Conservation (phyloP, 768 basidiomycete genomes). For the Tulasnella sp. region DNA sequence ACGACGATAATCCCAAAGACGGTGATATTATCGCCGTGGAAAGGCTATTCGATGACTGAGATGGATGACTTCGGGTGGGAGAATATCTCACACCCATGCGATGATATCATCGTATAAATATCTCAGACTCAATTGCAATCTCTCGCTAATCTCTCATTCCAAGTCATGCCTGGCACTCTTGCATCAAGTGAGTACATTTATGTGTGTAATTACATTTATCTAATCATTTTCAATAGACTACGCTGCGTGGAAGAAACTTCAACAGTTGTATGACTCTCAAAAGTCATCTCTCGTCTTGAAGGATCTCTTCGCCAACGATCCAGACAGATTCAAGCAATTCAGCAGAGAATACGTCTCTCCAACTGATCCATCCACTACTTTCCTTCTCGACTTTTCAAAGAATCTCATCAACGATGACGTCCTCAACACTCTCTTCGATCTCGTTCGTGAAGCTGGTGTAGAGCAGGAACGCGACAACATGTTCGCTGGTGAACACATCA, state of each 20-base stretch:
- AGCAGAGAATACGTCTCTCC: constrained; percentile 59
- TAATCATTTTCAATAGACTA: constrained; percentile 46
- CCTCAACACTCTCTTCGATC: constrained; percentile 57
- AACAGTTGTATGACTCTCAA: constrained; percentile 64
- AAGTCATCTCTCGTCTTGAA: constrained; percentile 66
- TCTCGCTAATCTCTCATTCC: neutral
- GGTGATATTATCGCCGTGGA: too few species aligned
- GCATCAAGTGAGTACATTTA: constrained; percentile 14
- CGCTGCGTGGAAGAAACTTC: constrained; percentile 80
- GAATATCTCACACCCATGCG: too few species aligned
- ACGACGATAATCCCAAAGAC: too few species aligned
- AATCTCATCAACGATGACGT: constrained; percentile 85
- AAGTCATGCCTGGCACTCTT: constrained; percentile 17
- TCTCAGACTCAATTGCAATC: too few species aligned
- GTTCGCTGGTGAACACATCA: constrained; percentile 94
- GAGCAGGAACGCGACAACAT: constrained; percentile 80
- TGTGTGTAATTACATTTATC: neutral
- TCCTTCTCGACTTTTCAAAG: constrained; percentile 95
- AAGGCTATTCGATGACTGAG: too few species aligned
- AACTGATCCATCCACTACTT: constrained; percentile 52
- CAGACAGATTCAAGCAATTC: constrained; percentile 75
- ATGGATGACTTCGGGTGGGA: too few species aligned
- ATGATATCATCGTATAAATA: too few species aligned
- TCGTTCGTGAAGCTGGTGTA: constrained; percentile 76
- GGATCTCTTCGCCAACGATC: constrained; percentile 85